These are phyloP conservation scores for Rubroshorea leprosula DNA, from an alignment of 345 rosid species.

Conservation along the genomic window DNA sequence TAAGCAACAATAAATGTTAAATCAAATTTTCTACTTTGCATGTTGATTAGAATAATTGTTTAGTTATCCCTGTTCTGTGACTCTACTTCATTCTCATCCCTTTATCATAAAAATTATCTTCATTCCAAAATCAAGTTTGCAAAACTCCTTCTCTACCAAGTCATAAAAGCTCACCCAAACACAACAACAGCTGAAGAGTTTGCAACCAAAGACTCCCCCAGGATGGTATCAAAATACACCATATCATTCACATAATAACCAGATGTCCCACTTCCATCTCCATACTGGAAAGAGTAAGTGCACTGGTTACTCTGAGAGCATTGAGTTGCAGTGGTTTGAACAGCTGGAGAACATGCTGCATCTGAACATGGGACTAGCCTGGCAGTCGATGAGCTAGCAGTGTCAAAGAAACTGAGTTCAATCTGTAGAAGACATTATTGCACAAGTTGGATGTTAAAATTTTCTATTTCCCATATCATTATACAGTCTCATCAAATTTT, in stretches of 20 bases:
- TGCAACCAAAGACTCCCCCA: conserved; percentile 55
- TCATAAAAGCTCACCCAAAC: conserved; percentile 64
- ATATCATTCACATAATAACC: conserved; percentile 76
- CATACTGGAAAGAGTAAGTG: conserved; percentile 78
- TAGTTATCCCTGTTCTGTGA: background rate
- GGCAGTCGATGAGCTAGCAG: conserved; percentile 61
- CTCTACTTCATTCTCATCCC: background rate
- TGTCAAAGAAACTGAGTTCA: conserved; percentile 68
- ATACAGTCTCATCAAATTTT: conserved; percentile 3
- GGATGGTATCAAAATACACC: conserved; percentile 62
- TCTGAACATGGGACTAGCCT: conserved; percentile 54
- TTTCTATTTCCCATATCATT: conserved; percentile 3
- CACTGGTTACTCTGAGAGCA: conserved; percentile 73
- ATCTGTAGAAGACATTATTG: conserved; percentile 41
- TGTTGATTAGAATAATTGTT: background rate
- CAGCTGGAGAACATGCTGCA: conserved; percentile 40
- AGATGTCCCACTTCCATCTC: conserved; percentile 93
- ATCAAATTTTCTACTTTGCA: too few relatives aligned
- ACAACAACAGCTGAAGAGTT: conserved; percentile 77
- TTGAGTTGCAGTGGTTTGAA: conserved; percentile 59
- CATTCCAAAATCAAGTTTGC: background rate
- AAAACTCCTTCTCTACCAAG: background rate
- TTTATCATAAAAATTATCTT: too few relatives aligned
- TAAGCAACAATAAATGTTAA: too few relatives aligned
- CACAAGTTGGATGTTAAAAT: conserved; percentile 16